These are phyloP conservation scores for Blastobotrys terrestris DNA, from an alignment of 805 yeast genomes.

Conservation along the genomic window DNA sequence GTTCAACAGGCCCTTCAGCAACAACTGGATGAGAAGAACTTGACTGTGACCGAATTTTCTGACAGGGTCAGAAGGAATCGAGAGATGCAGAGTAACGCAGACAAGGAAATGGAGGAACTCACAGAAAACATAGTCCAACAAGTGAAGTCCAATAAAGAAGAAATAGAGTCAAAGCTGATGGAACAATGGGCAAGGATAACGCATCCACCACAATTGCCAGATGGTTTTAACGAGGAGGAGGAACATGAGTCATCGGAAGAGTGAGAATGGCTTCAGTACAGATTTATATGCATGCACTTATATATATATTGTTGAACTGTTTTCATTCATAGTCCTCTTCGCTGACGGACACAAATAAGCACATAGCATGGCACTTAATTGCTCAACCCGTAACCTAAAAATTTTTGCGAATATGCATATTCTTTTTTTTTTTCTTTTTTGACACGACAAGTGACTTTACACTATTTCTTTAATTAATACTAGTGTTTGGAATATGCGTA, in stretches of 20 bases:
- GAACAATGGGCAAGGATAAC: slow-evolving; percentile 12
- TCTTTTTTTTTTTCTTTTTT: too few relatives aligned
- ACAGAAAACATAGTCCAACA: background rate
- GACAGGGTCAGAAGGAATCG: background rate
- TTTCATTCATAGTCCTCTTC: too few relatives aligned
- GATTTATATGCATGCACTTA: too few relatives aligned
- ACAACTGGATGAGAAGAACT: background rate
- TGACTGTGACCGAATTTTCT: slow-evolving; percentile 2
- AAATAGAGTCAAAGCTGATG: slow-evolving; percentile 3
- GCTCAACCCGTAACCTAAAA: too few relatives aligned
- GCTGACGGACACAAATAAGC: too few relatives aligned
- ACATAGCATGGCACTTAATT: too few relatives aligned
- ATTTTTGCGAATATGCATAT: too few relatives aligned
- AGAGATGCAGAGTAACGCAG: background rate
- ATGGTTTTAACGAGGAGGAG: background rate
- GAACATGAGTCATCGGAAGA: background rate
- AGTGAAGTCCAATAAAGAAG: background rate
- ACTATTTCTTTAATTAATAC: too few relatives aligned
- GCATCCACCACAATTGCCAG: slow-evolving; percentile 6
- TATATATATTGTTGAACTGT: too few relatives aligned
- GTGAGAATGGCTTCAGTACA: too few relatives aligned
- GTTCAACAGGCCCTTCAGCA: background rate
- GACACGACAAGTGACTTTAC: too few relatives aligned
- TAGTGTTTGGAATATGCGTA: too few relatives aligned
- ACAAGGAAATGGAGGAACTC: background rate